A percentile compares a stretch with the other conserved stretches of the same genome.
These are phyloP conservation scores for Pseudocercospora macadamiae DNA, from an alignment of 2,329 filamentous ascomycete genomes.

Conservation along the genomic window DNA sequence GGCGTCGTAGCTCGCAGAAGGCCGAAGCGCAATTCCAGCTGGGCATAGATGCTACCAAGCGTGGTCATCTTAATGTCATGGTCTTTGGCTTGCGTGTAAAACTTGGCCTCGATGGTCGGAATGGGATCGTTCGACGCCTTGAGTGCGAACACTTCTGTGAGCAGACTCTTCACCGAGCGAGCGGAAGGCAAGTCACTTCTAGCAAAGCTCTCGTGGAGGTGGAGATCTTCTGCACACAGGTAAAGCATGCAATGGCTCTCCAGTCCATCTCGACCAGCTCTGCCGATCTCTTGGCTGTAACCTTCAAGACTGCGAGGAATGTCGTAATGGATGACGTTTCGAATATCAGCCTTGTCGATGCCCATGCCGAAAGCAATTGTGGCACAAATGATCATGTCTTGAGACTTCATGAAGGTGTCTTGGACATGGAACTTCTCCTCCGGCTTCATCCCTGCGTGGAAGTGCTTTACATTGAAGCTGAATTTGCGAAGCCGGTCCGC, in stretches of 20 bases:
- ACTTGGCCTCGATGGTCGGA: conserved; percentile 48
- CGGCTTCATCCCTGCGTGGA: conserved; percentile 78
- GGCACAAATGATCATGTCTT: conserved; percentile 86
- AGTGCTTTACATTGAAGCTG: conserved; percentile 75
- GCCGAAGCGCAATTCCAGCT: conserved; percentile 62
- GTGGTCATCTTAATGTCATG: conserved; percentile 58
- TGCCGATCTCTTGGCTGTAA: conserved; percentile 97
- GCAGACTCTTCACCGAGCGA: conserved; percentile 51
- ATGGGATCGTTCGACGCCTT: conserved; percentile 10
- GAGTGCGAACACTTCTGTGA: conserved; percentile 56
- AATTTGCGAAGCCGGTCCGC: conserved; percentile 67
- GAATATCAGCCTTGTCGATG: conserved; percentile 95
- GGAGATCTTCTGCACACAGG: conserved; percentile 60
- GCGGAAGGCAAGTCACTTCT: conserved; percentile 62
- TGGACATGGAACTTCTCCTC: conserved; percentile 73
- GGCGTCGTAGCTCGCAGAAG: conserved; percentile 61
- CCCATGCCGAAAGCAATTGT: conserved; percentile 99
- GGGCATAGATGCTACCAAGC: conserved; percentile 59
- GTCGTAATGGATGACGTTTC: conserved; percentile 91
- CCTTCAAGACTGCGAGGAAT: conserved; percentile 94
- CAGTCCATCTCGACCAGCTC: conserved; percentile 84
- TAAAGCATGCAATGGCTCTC: conserved; percentile 61
- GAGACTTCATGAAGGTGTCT: conserved; percentile 77
- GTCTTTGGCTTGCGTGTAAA: conserved; percentile 50
- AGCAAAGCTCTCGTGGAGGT: conserved; percentile 62